Percentiles rank a stretch among this genome's conserved stretches.
These are phyloP conservation scores for Phytopythium helicoides DNA, from an alignment of 352 stramenopile species.

Conservation along the genomic window DNA sequence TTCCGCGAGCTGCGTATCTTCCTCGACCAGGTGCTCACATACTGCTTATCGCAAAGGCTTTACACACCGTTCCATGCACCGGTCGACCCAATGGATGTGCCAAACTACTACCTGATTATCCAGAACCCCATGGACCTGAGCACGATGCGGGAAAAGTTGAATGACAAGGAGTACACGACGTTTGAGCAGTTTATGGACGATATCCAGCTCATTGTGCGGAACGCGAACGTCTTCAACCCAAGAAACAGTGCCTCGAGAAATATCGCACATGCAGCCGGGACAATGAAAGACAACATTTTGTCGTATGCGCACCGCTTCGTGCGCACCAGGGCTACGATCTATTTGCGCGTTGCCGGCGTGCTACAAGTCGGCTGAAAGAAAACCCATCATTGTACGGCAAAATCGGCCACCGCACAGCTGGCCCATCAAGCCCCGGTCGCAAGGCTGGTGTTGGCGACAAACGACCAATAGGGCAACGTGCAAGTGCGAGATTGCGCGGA, in stretches of 20 bases:
- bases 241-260: constrained; percentile 66
- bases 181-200: constrained; percentile 88
- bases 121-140: constrained; percentile 86
- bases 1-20: constrained; percentile 89
- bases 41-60: constrained; percentile 63
- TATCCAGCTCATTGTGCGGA: constrained; percentile 85
- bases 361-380: constrained; percentile 60
- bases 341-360: constrained; percentile 82
- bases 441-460: constrained; percentile 4
- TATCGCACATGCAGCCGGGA: constrained; percentile 76
- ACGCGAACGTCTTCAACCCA: constrained; percentile 90
- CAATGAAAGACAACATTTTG: constrained; percentile 89
- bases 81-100: constrained; percentile 74
- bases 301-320: constrained; percentile 88
- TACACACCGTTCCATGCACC: constrained; percentile 72
- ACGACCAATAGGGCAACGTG: constrained; percentile 11
- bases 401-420: constrained; percentile 14
- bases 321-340: constrained; percentile 87
- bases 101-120: constrained; percentile 90
- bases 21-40: constrained; percentile 79
- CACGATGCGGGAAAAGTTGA: constrained; percentile 88
- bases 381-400: constrained; percentile 45
- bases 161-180: constrained; percentile 87
- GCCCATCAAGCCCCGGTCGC: constrained; percentile 11
- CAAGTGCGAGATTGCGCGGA: constrained; percentile 39